phyloP scores from a whole-genome alignment of 768 basidiomycete species.

The Heimioporus sp. region DNA sequence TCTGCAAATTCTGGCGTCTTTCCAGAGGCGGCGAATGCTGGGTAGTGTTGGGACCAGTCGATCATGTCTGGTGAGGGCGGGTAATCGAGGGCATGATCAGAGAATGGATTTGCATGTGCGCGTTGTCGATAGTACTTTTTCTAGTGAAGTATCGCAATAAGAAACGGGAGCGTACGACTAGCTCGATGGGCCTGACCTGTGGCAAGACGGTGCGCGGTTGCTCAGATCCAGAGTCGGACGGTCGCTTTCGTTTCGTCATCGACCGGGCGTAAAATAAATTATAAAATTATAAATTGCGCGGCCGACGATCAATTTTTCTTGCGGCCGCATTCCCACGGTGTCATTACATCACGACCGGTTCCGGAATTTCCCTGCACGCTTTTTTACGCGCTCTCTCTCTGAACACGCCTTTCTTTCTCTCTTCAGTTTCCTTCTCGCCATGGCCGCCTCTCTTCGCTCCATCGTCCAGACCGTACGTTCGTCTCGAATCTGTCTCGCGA shows the following conservation, averaged over 20 bases:
- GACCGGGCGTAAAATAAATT: too few species aligned
- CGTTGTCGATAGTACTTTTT: slow-evolving; percentile 85
- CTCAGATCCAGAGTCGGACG: background rate
- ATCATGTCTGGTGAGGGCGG: slow-evolving; percentile 72
- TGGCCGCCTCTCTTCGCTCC: slow-evolving; percentile 44
- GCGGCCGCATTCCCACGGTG: slow-evolving; percentile 11
- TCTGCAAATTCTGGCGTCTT: slow-evolving; percentile 92
- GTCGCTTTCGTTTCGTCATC: slow-evolving; percentile 31
- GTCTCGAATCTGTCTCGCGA: slow-evolving; percentile 10
- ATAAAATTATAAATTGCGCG: too few species aligned
- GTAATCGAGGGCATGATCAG: slow-evolving; percentile 86
- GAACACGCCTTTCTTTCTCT: background rate
- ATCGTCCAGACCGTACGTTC: slow-evolving; percentile 34
- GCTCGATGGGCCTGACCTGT: slow-evolving; percentile 40
- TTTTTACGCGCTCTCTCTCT: slow-evolving; percentile 2
- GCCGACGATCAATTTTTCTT: background rate
- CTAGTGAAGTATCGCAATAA: slow-evolving; percentile 33
- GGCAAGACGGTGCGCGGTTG: slow-evolving; percentile 37
- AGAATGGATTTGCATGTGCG: slow-evolving; percentile 85
- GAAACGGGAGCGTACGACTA: background rate
- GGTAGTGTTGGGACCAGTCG: slow-evolving; percentile 85
- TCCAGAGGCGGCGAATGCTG: slow-evolving; percentile 53
- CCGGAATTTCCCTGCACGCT: slow-evolving; percentile 25
- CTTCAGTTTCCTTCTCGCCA: slow-evolving; percentile 23
- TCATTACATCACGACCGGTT: slow-evolving; percentile 4